Evolutionary conservation across 75 land plant genomes (phyloP).

Genomic region (Picea sitchensis): DNA sequence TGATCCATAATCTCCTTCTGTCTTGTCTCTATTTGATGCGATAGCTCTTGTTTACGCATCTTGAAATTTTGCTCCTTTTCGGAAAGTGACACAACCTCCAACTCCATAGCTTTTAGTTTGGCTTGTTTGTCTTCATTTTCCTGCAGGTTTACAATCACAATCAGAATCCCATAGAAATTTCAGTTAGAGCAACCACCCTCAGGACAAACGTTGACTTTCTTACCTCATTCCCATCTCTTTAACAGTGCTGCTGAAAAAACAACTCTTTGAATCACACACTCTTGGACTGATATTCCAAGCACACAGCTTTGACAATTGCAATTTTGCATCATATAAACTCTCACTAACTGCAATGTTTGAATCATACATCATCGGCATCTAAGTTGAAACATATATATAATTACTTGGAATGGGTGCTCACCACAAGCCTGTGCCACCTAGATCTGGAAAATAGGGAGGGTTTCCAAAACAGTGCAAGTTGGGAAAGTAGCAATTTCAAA

Average conservation of each 20-base stretch:
- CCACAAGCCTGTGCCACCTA: too few species aligned
- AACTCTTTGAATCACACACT: neutral
- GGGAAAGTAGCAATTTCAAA: too few species aligned
- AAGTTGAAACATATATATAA: neutral
- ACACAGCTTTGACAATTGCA: neutral
- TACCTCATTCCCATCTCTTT: neutral
- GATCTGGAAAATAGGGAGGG: too few species aligned
- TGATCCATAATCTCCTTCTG: neutral
- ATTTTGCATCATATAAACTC: neutral
- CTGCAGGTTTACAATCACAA: conserved; percentile 10
- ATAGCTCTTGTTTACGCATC: neutral
- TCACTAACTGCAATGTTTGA: neutral
- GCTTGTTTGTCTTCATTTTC: conserved; percentile 8
- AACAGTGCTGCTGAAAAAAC: neutral
- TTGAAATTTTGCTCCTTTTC: conserved; percentile 6
- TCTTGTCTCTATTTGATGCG: neutral
- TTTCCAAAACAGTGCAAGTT: too few species aligned
- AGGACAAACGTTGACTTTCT: neutral
- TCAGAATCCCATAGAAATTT: neutral
- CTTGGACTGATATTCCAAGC: neutral
- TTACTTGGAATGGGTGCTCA: neutral
- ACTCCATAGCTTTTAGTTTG: conserved; percentile 11
- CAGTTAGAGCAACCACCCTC: neutral
- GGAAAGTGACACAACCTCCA: conserved; percentile 5
- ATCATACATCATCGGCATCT: neutral